Evolutionary conservation across 2,329 filamentous ascomycete genomes (phyloP).

Genomic region (Penicillium sp.): DNA sequence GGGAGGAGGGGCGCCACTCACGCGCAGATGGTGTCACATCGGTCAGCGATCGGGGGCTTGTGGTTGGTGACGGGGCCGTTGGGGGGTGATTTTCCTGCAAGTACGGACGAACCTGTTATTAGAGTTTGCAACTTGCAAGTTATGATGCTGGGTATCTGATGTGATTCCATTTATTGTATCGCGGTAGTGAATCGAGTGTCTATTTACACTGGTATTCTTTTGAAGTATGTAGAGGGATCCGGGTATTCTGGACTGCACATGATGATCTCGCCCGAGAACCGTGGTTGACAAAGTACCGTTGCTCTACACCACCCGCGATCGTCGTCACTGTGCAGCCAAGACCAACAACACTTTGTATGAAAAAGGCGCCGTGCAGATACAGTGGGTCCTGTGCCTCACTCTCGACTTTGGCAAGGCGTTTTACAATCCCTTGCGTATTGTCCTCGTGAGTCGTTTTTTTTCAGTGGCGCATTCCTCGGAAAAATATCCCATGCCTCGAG

Average conservation of each 20-base stretch:
- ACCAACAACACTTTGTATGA: background rate
- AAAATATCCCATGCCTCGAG: background rate
- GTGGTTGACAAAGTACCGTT: background rate
- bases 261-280: too few species aligned
- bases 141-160: background rate
- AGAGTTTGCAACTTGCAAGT: background rate
- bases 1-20: constrained; percentile 8
- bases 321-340: constrained; percentile 11
- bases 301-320: background rate
- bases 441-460: constrained; percentile 19
- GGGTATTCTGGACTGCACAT: too few species aligned
- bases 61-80: constrained; percentile 19
- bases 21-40: constrained; percentile 7
- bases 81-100: constrained; percentile 13
- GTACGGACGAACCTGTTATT: constrained; percentile 21
- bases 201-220: too few species aligned
- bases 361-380: constrained; percentile 15
- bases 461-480: constrained; percentile 18
- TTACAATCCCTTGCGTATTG: constrained; percentile 19
- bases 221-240: too few species aligned
- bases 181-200: too few species aligned
- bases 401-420: background rate
- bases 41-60: constrained; percentile 9
- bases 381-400: constrained; percentile 4
- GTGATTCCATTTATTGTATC: background rate